phyloP scores from a whole-genome alignment of 176 grass and related monocot genomes.

The Hordeum marinum region DNA sequence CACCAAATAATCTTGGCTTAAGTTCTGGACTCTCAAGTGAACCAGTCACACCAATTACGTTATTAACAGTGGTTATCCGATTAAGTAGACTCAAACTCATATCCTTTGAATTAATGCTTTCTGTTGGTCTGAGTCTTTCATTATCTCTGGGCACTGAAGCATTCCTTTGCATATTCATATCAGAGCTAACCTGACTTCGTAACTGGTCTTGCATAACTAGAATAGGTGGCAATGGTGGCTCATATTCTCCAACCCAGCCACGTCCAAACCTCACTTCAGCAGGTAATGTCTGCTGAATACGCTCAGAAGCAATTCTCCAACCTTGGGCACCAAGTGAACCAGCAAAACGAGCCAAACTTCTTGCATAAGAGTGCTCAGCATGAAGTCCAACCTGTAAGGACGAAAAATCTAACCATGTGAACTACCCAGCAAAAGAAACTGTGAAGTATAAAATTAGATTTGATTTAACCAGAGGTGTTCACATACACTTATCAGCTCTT shows the following conservation, averaged over 20 bases:
- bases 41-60: slow-evolving; percentile 48
- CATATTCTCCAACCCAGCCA: slow-evolving; percentile 95
- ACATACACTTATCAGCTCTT: slow-evolving; percentile 75
- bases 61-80: slow-evolving; percentile 20
- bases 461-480: slow-evolving; percentile 26
- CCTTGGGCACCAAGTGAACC: slow-evolving; percentile 61
- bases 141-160: slow-evolving; percentile 25
- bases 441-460: slow-evolving; percentile 9
- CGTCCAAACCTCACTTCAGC: slow-evolving; percentile 72
- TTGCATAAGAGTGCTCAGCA: slow-evolving; percentile 74
- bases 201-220: slow-evolving; percentile 45
- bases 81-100: slow-evolving; percentile 33
- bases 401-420: slow-evolving; percentile 33
- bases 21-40: slow-evolving; percentile 45
- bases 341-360: slow-evolving; percentile 91
- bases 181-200: slow-evolving; percentile 20
- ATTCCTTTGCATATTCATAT: slow-evolving; percentile 36
- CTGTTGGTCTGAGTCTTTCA: slow-evolving; percentile 27
- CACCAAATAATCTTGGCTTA: slow-evolving; percentile 51
- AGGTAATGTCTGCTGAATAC: slow-evolving; percentile 72
- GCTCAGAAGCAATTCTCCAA: slow-evolving; percentile 82
- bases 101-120: slow-evolving; percentile 39
- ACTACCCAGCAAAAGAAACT: background rate
- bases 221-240: slow-evolving; percentile 56
- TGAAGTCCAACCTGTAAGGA: slow-evolving; percentile 68